Percentiles rank a stretch among this genome's conserved stretches.
phyloP scores from a whole-genome alignment of 139 green algal species.

The Deuterostichococcus epilithicus region DNA sequence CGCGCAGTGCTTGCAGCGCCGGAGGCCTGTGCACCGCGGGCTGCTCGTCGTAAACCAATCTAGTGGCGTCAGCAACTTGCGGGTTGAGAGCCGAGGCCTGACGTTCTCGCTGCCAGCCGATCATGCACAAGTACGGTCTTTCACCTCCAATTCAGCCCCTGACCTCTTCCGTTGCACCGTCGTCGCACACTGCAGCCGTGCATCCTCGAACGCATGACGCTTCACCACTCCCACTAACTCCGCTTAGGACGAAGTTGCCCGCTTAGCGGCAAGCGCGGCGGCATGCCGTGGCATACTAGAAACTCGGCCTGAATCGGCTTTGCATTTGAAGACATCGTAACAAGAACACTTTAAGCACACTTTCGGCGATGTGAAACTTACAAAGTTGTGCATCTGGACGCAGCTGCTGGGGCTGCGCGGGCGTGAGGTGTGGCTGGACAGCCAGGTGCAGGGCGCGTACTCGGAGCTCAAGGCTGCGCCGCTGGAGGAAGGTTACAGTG shows the following conservation, averaged over 20 bases:
- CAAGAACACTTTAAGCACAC: not conserved
- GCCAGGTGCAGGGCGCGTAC: slow-evolving; percentile 30
- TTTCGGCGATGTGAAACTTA: not conserved
- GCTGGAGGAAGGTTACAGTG: slow-evolving; percentile 47
- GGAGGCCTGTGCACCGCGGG: no score
- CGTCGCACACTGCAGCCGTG: not conserved
- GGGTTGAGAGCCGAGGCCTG: not conserved
- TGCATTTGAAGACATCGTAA: not conserved
- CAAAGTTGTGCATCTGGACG: not conserved
- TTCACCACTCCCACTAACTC: no score
- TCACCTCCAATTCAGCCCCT: not conserved
- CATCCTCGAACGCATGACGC: not conserved
- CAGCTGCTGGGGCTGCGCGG: slow-evolving; percentile 53
- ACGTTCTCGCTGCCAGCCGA: slow-evolving; percentile 17
- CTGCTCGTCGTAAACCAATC: no score
- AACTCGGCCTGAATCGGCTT: not conserved
- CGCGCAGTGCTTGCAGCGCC: no score
- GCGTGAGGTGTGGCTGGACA: slow-evolving; percentile 30
- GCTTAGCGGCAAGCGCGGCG: no score
- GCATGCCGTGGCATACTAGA: not conserved
- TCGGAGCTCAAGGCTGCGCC: slow-evolving; percentile 26
- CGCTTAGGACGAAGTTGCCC: no score
- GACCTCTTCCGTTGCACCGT: not conserved
- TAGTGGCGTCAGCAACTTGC: not conserved
- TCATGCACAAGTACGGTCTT: slow-evolving; percentile 15